Conservation (phyloP, 495 filamentous ascomycete genomes). For the Staphylotrichum longicolle region DNA sequence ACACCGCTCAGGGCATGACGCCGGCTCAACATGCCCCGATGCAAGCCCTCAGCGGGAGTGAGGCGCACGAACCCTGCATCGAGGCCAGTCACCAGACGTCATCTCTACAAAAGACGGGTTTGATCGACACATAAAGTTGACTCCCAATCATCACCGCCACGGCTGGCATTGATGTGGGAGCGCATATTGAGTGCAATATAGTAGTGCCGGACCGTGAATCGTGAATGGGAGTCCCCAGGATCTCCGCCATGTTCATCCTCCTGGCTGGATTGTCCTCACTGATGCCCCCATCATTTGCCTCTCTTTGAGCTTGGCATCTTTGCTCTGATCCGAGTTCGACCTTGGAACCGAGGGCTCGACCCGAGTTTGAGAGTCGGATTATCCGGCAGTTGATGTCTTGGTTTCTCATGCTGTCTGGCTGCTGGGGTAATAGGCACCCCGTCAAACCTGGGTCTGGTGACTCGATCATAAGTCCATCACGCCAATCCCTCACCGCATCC, state of each 20-base stretch:
- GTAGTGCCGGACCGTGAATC: no score
- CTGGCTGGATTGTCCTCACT: no score
- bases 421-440: no score
- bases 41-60: not conserved
- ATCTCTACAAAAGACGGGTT: not conserved
- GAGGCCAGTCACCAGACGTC: not conserved
- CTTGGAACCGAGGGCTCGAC: not conserved
- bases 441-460: not conserved
- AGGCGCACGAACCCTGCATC: no score
- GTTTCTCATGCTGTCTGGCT: not conserved
- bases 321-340: not conserved
- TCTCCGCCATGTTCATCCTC: no score
- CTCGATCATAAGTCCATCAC: slow-evolving; percentile 2
- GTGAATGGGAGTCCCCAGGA: no score
- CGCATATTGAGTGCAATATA: no score
- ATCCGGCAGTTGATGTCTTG: not conserved
- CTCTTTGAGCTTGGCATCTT: no score
- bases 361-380: not conserved
- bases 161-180: not conserved
- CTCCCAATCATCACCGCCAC: not conserved
- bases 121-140: slow-evolving; percentile 15
- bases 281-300: no score
- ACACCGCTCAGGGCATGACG: slow-evolving; percentile 2
- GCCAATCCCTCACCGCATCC: not conserved
- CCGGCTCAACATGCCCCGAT: not conserved